Percentiles rank a stretch among this genome's conserved stretches.
phyloP scores from a whole-genome alignment of 2,329 filamentous ascomycete species.

The Botrytis paeoniae region DNA sequence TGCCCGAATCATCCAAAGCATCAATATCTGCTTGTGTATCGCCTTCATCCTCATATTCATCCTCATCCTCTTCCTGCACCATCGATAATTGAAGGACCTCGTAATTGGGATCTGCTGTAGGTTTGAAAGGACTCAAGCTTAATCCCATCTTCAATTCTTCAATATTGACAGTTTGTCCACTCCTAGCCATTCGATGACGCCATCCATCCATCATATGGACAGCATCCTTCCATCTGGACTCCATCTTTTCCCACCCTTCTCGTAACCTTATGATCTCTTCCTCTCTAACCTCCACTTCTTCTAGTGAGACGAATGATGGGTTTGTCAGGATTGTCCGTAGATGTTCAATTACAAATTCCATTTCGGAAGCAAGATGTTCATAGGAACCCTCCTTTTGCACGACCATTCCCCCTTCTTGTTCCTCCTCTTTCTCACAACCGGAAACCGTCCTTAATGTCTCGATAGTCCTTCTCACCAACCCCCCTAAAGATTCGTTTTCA shows the following conservation, averaged over 20 bases:
- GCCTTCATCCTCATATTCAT: constrained; percentile 31
- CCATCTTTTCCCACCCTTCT: constrained; percentile 91
- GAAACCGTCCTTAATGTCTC: constrained; percentile 68
- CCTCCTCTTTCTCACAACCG: constrained; percentile 47
- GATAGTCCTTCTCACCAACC: constrained; percentile 68
- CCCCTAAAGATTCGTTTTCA: constrained; percentile 82
- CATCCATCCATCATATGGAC: constrained; percentile 89
- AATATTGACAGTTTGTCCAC: constrained; percentile 66
- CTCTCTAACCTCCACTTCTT: constrained; percentile 90
- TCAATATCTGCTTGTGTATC: constrained; percentile 39
- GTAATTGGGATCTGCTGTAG: constrained; percentile 50
- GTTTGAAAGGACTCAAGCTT: constrained; percentile 57
- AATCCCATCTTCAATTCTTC: constrained; percentile 68
- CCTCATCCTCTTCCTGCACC: constrained; percentile 23
- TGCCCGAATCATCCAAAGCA: constrained; percentile 35
- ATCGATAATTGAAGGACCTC: constrained; percentile 38
- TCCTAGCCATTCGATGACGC: constrained; percentile 75
- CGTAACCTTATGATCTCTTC: constrained; percentile 83
- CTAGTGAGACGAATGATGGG: constrained; percentile 91
- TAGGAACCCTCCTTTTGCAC: constrained; percentile 43
- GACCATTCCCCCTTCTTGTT: constrained; percentile 33
- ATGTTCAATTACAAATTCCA: constrained; percentile 76
- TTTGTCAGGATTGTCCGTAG: constrained; percentile 84
- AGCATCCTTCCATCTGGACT: constrained; percentile 83
- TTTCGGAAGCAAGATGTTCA: constrained; percentile 66